Evolutionary conservation across 257 asterid species (phyloP).

Genomic region (Henckelia pumila): DNA sequence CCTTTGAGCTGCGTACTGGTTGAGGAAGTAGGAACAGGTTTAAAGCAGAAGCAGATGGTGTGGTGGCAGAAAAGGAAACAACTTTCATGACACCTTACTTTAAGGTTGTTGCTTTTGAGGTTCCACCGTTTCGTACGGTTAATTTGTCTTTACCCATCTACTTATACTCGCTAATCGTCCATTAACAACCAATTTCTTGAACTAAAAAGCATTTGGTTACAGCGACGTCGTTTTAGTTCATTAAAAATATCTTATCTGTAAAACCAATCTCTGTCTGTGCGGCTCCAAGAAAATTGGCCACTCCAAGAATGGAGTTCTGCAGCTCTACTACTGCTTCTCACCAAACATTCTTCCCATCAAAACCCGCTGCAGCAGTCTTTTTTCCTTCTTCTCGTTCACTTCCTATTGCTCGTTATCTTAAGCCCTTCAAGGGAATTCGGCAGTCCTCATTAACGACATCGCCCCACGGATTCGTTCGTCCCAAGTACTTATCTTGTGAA

Average conservation of each 20-base stretch:
- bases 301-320: conserved; percentile 51
- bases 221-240: conserved; percentile 12
- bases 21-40: neutral
- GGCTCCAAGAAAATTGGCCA: neutral
- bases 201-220: neutral
- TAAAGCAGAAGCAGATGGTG: conserved; percentile 9
- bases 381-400: conserved; percentile 28
- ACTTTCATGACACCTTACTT: conserved; percentile 26
- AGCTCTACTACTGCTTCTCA: conserved; percentile 32
- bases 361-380: conserved; percentile 29
- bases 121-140: conserved; percentile 22
- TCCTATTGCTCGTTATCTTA: conserved; percentile 24
- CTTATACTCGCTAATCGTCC: neutral
- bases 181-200: neutral
- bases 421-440: conserved; percentile 36
- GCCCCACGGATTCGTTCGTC: conserved; percentile 48
- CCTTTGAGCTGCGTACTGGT: neutral
- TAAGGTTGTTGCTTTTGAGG: conserved; percentile 34
- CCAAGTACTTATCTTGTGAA: conserved; percentile 12
- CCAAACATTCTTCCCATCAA: conserved; percentile 42
- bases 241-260: conserved; percentile 28
- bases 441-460: conserved; percentile 18
- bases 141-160: conserved; percentile 6
- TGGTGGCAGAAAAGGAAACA: conserved; percentile 28
- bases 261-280: neutral